Evolutionary conservation across 805 yeast species (phyloP).

Genomic region (Teunomyces lycoperdinae): DNA sequence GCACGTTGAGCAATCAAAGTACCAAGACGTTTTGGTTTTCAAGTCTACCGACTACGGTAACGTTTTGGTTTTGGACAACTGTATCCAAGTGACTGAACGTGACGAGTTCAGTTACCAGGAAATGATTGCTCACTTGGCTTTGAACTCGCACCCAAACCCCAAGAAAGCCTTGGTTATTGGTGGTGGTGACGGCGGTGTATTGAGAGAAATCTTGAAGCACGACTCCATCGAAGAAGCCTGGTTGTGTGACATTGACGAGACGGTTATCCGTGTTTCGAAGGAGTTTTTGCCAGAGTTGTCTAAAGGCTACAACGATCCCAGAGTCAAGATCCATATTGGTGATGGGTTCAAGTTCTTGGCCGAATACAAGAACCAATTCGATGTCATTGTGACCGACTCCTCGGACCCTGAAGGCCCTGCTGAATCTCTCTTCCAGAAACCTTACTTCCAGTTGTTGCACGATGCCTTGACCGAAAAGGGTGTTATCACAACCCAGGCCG

Average conservation of each 20-base stretch:
- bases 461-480: slow-evolving; percentile 93
- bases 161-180: slow-evolving; percentile 92
- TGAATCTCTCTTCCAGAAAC: slow-evolving; percentile 86
- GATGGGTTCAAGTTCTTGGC: slow-evolving; percentile 97
- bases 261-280: slow-evolving; percentile 84
- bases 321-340: slow-evolving; percentile 86
- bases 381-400: slow-evolving; percentile 94
- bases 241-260: slow-evolving; percentile 93
- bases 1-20: slow-evolving; percentile 80
- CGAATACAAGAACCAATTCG: slow-evolving; percentile 79
- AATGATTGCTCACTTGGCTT: slow-evolving; percentile 92
- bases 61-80: slow-evolving; percentile 91
- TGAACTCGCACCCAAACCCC: slow-evolving; percentile 93
- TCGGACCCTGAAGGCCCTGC: slow-evolving; percentile 99
- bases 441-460: slow-evolving; percentile 78
- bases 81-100: slow-evolving; percentile 93
- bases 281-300: slow-evolving; percentile 87
- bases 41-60: slow-evolving; percentile 93
- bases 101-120: slow-evolving; percentile 98
- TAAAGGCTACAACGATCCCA: slow-evolving; percentile 78
- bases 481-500: slow-evolving; percentile 91
- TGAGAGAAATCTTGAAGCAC: slow-evolving; percentile 92
- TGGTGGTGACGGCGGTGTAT: slow-evolving; percentile 99
- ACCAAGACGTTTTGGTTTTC: slow-evolving; percentile 92
- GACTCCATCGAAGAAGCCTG: slow-evolving; percentile 81